phyloP scores from a whole-genome alignment of 1,284 basidiomycete genomes.

The Cryptococcus sp. region DNA sequence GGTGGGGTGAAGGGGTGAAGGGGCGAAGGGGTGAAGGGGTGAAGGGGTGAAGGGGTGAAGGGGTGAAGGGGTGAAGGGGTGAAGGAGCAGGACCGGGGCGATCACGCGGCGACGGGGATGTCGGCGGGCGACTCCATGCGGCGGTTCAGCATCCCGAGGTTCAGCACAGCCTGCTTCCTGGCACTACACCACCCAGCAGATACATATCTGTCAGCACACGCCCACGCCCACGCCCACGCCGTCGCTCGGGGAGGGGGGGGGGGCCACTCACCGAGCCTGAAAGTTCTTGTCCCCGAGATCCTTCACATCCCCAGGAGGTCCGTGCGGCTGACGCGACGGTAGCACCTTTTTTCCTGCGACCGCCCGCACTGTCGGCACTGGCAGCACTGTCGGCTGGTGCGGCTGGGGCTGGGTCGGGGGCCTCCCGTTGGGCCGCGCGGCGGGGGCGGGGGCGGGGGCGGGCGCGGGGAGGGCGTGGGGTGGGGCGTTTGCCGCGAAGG shows the following conservation, averaged over 20 bases:
- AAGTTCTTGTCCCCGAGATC: constrained; percentile 87
- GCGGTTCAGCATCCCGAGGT: constrained; percentile 36
- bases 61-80: too few relatives aligned
- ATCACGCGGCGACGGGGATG: constrained; percentile 13
- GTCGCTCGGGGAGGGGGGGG: too few relatives aligned
- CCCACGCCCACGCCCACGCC: neutral
- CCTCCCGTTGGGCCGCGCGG: too few relatives aligned
- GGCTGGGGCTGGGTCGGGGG: too few relatives aligned
- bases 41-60: too few relatives aligned
- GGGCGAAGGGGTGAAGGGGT: too few relatives aligned
- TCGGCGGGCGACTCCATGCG: constrained; percentile 21
- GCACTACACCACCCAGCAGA: constrained; percentile 14
- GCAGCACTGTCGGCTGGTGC: too few relatives aligned
- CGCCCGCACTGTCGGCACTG: too few relatives aligned
- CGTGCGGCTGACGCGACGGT: constrained; percentile 68
- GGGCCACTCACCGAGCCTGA: constrained; percentile 52
- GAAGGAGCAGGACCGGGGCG: too few relatives aligned
- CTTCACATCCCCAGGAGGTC: constrained; percentile 77
- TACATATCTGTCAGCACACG: neutral
- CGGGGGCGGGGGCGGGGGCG: too few relatives aligned
- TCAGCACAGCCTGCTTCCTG: constrained; percentile 30
- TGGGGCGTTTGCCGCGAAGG: too few relatives aligned
- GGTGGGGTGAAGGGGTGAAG: too few relatives aligned
- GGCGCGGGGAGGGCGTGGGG: neutral
- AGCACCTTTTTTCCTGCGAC: neutral